Base-by-base conservation (phyloP, 2,329 filamentous ascomycete species). In the Hypocrella siamensis region DNA sequence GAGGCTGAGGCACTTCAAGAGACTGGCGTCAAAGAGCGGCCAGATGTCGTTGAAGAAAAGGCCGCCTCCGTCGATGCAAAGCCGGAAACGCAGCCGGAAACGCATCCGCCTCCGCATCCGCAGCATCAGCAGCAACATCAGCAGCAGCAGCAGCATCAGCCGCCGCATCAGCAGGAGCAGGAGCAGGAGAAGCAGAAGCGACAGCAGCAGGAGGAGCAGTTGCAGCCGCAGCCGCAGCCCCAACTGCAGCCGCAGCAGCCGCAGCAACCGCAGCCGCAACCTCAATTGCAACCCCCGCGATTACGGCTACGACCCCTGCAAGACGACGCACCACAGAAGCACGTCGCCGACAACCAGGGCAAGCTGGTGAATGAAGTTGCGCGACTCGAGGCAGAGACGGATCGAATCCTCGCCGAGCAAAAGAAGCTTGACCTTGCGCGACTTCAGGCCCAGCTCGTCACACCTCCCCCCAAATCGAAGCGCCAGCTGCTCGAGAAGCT, bases 401-500 rank as follows among this genome's bases (percentile, higher is more conserved):
- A 66, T 40, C 58, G 61, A 36, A 57, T 62, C 28, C 48, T 64
- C 28, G 57, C 58, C 17, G 61, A 67, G 39, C 61, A 66, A 44
- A 63, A 61, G 47, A 61, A 56, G 42, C 57, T 59, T 32, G 60
- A 67, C 39, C 51, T 63, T 16, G 55, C 56, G 30, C 57, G 61
- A 33, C 53, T 64, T 16, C 56, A 61, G 38, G 48, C 56, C 24
- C 54, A 63, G 40, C 49, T 64, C 24, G 52, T 51, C 21, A 56
- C 49, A 8, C 43, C 48, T 4, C 25, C 48, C 17, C 40, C 43
- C 7, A 50, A 43, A 30, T 41, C 43, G 24, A 47, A 56, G 35
- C 36, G 56, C 27, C 57, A 59, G 14, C 51, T 67, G 19, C 49
- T 68, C 31, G 63, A 64, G 36, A 66, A 60, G 44, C 56, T 70